phyloP scores from a whole-genome alignment of 2,329 filamentous ascomycete species.

The Colletotrichum tabaci region DNA sequence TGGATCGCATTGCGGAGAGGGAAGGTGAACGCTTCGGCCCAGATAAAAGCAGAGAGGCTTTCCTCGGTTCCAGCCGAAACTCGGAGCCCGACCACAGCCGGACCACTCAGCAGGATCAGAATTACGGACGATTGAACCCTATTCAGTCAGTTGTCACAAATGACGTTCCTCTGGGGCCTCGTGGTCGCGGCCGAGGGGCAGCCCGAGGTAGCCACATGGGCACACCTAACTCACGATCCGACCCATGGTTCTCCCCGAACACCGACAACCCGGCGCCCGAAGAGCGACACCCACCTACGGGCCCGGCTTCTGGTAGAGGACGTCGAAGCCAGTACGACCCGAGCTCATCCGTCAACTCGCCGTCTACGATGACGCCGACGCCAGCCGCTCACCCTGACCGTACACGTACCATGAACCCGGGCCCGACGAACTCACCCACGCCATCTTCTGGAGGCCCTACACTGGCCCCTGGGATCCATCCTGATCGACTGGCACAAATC shows the following conservation, averaged over 20 bases:
- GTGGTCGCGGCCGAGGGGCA: constrained; percentile 63
- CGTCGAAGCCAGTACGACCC: constrained; percentile 50
- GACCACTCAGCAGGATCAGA: constrained; percentile 70
- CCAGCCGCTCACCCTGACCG: constrained; percentile 39
- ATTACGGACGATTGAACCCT: constrained; percentile 73
- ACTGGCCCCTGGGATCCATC: constrained; percentile 59
- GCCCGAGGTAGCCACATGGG: constrained; percentile 56
- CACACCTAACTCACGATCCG: constrained; percentile 56
- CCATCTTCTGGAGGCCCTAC: constrained; percentile 45
- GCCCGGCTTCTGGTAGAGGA: constrained; percentile 65
- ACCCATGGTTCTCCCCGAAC: constrained; percentile 57
- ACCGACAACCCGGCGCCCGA: constrained; percentile 62
- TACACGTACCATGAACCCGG: constrained; percentile 31
- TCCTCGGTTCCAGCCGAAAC: constrained; percentile 54
- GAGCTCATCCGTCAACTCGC: constrained; percentile 29
- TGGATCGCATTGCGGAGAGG: constrained; percentile 59
- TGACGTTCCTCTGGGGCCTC: constrained; percentile 69
- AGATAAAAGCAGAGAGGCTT: constrained; percentile 62
- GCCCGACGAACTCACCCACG: constrained; percentile 35
- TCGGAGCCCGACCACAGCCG: constrained; percentile 66
- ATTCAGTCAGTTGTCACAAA: constrained; percentile 60
- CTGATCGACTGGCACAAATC: constrained; percentile 66
- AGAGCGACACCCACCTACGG: constrained; percentile 66
- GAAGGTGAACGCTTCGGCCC: constrained; percentile 56
- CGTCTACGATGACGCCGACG: constrained; percentile 30